These are phyloP conservation scores for Curvularia spicifera DNA, from an alignment of 2,329 filamentous ascomycete genomes.

Conservation along the genomic window DNA sequence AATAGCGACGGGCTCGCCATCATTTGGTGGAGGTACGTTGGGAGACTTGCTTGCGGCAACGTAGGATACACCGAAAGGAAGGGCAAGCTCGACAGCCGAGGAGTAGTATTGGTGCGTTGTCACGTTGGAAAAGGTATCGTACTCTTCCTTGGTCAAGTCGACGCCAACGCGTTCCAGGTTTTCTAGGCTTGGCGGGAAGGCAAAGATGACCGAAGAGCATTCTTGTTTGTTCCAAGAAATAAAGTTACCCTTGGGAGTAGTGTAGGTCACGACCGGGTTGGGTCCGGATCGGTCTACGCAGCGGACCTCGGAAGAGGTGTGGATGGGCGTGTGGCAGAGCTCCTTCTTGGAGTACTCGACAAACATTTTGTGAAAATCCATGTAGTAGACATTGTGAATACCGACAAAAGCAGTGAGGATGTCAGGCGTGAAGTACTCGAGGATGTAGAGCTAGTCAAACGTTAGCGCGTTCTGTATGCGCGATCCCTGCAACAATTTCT, in stretches of 20 bases:
- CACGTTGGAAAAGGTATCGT: slow-evolving; percentile 42
- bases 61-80: slow-evolving; percentile 48
- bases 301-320: slow-evolving; percentile 43
- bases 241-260: slow-evolving; percentile 35
- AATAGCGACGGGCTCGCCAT: slow-evolving; percentile 45
- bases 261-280: slow-evolving; percentile 44
- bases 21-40: slow-evolving; percentile 40
- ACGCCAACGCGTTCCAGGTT: slow-evolving; percentile 44
- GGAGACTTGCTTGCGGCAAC: slow-evolving; percentile 35
- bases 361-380: slow-evolving; percentile 48
- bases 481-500: slow-evolving; percentile 29
- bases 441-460: slow-evolving; percentile 46
- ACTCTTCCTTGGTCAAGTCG: slow-evolving; percentile 43
- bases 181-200: slow-evolving; percentile 45
- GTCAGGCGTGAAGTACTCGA: slow-evolving; percentile 50
- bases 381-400: slow-evolving; percentile 47
- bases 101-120: slow-evolving; percentile 48
- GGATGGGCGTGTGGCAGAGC: slow-evolving; percentile 42
- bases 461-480: slow-evolving; percentile 37
- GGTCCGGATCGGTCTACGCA: slow-evolving; percentile 46
- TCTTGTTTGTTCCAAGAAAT: slow-evolving; percentile 43
- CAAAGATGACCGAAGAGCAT: slow-evolving; percentile 46
- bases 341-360: slow-evolving; percentile 41
- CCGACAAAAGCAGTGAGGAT: slow-evolving; percentile 48
- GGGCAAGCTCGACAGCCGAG: slow-evolving; percentile 40